Evolutionary conservation across 1,139 yeast genomes (phyloP).

Genomic region (Diutina catenulata): DNA sequence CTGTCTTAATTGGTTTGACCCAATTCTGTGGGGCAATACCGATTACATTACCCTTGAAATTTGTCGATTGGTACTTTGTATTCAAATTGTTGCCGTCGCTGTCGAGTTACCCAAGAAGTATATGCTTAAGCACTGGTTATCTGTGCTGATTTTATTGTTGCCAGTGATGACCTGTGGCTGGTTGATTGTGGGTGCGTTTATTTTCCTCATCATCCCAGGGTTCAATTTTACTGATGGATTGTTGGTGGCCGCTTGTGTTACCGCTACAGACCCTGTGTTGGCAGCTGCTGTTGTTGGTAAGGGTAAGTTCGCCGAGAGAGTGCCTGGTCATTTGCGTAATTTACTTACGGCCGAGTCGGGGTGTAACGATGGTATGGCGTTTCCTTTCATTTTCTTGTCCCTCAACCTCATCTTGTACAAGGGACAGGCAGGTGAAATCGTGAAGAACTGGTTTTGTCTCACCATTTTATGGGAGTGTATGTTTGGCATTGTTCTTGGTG

Average conservation of each 20-base stretch:
- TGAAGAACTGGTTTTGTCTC: constrained; percentile 73
- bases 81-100: constrained; percentile 95
- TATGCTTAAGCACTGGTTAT: constrained; percentile 82
- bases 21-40: constrained; percentile 82
- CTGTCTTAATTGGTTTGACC: constrained; percentile 80
- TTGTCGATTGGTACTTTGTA: constrained; percentile 76
- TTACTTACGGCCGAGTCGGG: constrained; percentile 89
- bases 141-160: constrained; percentile 63
- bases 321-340: constrained; percentile 92
- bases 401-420: constrained; percentile 54
- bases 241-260: constrained; percentile 81
- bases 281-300: constrained; percentile 98
- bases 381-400: constrained; percentile 80
- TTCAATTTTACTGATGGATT: constrained; percentile 67
- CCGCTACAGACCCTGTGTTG: constrained; percentile 95
- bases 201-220: constrained; percentile 81
- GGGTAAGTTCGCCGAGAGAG: constrained; percentile 93
- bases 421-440: constrained; percentile 56
- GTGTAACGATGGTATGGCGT: constrained; percentile 97
- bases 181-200: constrained; percentile 76
- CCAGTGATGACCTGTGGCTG: constrained; percentile 96
- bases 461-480: constrained; percentile 82
- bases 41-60: constrained; percentile 82
- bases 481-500: constrained; percentile 75
- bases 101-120: constrained; percentile 92